Conservation (phyloP, 2,329 filamentous ascomycete species). For the Exophiala lecanii-corni region DNA sequence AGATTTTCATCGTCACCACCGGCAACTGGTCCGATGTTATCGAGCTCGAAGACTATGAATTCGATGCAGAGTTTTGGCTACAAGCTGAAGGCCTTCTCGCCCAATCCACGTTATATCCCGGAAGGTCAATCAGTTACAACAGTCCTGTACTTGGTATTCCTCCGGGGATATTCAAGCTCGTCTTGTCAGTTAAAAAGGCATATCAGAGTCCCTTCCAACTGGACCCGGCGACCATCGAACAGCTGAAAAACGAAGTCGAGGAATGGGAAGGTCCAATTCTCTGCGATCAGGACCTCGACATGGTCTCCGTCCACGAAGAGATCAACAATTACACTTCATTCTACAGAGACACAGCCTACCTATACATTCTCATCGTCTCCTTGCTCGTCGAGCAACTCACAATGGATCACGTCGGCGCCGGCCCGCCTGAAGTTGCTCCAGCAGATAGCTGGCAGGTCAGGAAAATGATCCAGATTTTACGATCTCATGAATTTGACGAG, state of each 20-base stretch:
- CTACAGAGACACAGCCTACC: conserved; percentile 14
- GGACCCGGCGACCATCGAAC: conserved; percentile 12
- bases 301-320: neutral
- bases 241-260: conserved; percentile 12
- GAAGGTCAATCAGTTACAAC: conserved; percentile 12
- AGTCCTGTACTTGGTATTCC: conserved; percentile 19
- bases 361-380: conserved; percentile 17
- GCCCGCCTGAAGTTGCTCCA: conserved; percentile 5
- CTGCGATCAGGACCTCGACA: conserved; percentile 5
- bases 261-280: conserved; percentile 14
- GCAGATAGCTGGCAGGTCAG: conserved; percentile 12
- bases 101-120: conserved; percentile 12
- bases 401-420: neutral
- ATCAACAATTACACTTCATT: neutral
- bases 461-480: conserved; percentile 8
- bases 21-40: conserved; percentile 14
- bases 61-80: conserved; percentile 17
- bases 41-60: conserved; percentile 6
- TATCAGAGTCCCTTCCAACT: conserved; percentile 8
- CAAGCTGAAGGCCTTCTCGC: conserved; percentile 14
- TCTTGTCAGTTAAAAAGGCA: conserved; percentile 12
- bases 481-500: conserved; percentile 4
- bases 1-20: conserved; percentile 16
- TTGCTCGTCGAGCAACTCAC: conserved; percentile 14
- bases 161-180: conserved; percentile 11